These are phyloP conservation scores for Neonectria neomacrospora DNA, from an alignment of 2,329 filamentous ascomycete species.

Conservation along the genomic window DNA sequence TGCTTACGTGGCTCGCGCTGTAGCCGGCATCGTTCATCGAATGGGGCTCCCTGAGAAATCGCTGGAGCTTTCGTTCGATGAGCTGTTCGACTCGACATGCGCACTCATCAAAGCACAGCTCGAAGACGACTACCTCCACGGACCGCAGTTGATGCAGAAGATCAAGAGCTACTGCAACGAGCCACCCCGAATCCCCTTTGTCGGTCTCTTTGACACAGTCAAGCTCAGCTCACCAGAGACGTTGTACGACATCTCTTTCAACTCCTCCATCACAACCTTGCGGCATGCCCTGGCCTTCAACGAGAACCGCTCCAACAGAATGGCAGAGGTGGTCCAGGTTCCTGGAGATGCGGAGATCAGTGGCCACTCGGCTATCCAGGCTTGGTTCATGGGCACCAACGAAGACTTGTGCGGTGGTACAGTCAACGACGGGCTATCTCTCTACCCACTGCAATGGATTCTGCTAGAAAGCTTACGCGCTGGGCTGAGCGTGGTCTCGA, in stretches of 20 bases:
- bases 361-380: constrained; percentile 33
- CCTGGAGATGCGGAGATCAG: constrained; percentile 26
- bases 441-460: constrained; percentile 42
- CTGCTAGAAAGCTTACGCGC: constrained; percentile 36
- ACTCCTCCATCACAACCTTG: constrained; percentile 30
- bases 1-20: constrained; percentile 37
- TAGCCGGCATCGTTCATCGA: constrained; percentile 38
- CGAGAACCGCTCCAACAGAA: constrained; percentile 30
- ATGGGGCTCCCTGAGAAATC: constrained; percentile 30
- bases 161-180: constrained; percentile 20
- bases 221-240: constrained; percentile 22
- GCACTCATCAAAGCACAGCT: constrained; percentile 37
- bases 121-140: constrained; percentile 36
- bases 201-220: constrained; percentile 39
- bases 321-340: constrained; percentile 15
- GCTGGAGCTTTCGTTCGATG: constrained; percentile 25
- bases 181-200: constrained; percentile 36
- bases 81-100: constrained; percentile 33
- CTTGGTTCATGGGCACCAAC: constrained; percentile 41
- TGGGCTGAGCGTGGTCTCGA: constrained; percentile 23
- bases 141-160: constrained; percentile 24
- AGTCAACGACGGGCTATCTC: constrained; percentile 36
- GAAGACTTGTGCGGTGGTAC: constrained; percentile 38
- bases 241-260: constrained; percentile 35
- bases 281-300: constrained; percentile 41